phyloP scores from a whole-genome alignment of 2,329 filamentous ascomycete genomes.

The Tympanopsis confertula region DNA sequence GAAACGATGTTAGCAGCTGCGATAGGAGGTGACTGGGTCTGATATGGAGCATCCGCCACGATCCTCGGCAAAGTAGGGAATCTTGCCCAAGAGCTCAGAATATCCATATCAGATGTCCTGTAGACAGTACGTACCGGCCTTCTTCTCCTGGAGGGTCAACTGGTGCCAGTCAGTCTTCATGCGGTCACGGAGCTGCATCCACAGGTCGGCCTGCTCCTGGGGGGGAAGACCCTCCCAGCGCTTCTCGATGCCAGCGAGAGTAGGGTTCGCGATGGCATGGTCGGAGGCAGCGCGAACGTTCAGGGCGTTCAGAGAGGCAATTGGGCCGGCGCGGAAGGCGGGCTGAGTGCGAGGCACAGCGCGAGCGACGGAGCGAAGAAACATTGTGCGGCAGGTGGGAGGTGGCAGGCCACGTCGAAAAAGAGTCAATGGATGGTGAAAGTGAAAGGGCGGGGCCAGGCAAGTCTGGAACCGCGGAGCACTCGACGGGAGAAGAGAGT shows the following conservation, averaged over 20 bases:
- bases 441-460: no score
- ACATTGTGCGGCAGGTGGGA: conserved; percentile 22
- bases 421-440: conserved; percentile 6
- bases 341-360: conserved; percentile 26
- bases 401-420: conserved; percentile 9
- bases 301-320: neutral
- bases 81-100: no score
- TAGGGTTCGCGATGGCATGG: conserved; percentile 66
- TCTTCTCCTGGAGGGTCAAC: conserved; percentile 67
- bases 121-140: conserved; percentile 63
- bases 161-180: conserved; percentile 71
- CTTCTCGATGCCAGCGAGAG: conserved; percentile 66
- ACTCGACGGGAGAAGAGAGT: no score
- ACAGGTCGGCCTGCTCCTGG: conserved; percentile 68
- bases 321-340: neutral
- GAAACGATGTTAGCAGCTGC: conserved; percentile 11
- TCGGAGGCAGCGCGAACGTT: conserved; percentile 24
- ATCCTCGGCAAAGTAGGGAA: no score
- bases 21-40: conserved; percentile 4
- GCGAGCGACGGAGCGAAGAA: conserved; percentile 29
- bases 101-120: no score
- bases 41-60: no score
- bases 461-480: no score
- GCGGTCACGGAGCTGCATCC: conserved; percentile 66
- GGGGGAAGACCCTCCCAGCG: conserved; percentile 67